Evolutionary conservation across 306 rosid species (phyloP), one percentile per base, ranked within the genome.

Genomic region (Cyclanthera cordifolia): DNA sequence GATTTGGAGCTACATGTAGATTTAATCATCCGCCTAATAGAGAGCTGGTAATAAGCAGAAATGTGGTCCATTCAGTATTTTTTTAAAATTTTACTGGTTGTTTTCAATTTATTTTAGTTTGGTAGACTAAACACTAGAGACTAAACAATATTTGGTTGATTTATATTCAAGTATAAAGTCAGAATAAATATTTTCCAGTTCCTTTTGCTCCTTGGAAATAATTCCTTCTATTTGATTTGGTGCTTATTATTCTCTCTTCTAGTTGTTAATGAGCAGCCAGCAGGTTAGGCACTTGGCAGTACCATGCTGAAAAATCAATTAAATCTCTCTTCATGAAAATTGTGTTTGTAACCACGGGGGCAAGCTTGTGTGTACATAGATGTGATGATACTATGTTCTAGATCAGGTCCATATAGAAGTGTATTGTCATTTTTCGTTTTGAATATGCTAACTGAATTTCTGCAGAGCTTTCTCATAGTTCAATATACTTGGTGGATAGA

Each of bases 21-120:
- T 92, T 89, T 76, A 92, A 92, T 80, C 98, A 92, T 72, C 98
- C 98, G 41, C 98, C 96, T 46, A 88, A 92, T 77, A 82, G 98
- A 79, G 90, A 83, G 76, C 87, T 92, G 96, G 98, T 92, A 66
- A 47, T 66, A 87, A 57, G 53, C 53, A 41, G 24, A 53, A 70
- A 27, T 51, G 30, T 17, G 59, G 17, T 50, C 20, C 43, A 46
- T 66, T 25, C 37, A 45, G 19, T 23, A 43, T 65, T 55, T 23
- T 11, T 65, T 34, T n/a, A n/a, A n/a, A n/a, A 20, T 5, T 60
- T 60, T 60, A 17, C 17, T 27, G 41, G 13, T 27, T 14, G 12
- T 8, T 30, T 10, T 37, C 15, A 37, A 37, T 24, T 15, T 25
- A 57, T 28, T 27, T 15, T 27, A 23, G 9, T 54, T 12, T 54